phyloP scores from a whole-genome alignment of 352 stramenopile genomes.

The Thraustotheca clavata region DNA sequence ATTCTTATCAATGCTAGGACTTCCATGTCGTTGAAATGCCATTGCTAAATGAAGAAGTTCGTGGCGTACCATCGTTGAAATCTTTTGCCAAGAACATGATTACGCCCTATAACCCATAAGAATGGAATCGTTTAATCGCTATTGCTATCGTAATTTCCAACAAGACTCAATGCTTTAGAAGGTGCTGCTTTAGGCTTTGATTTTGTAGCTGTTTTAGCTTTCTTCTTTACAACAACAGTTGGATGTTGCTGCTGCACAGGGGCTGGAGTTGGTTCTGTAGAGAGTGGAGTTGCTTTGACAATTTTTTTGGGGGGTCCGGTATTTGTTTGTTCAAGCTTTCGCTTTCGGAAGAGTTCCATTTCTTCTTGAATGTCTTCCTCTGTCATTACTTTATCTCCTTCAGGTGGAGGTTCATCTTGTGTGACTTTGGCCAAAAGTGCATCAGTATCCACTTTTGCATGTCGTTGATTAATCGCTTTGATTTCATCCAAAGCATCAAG shows the following conservation, averaged over 20 bases:
- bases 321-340: slow-evolving; percentile 19
- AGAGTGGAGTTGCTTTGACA: slow-evolving; percentile 14
- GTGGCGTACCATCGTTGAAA: slow-evolving; percentile 90
- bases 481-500: slow-evolving; percentile 98
- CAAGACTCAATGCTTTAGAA: slow-evolving; percentile 30
- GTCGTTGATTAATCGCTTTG: slow-evolving; percentile 94
- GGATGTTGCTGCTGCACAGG: slow-evolving; percentile 27
- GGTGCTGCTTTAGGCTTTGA: slow-evolving; percentile 24
- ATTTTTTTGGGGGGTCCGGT: slow-evolving; percentile 19
- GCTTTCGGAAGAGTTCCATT: slow-evolving; percentile 26
- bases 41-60: slow-evolving; percentile 97
- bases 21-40: slow-evolving; percentile 99
- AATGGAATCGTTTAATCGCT: slow-evolving; percentile 34
- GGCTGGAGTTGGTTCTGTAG: slow-evolving; percentile 16
- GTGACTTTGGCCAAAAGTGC: slow-evolving; percentile 50
- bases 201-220: slow-evolving; percentile 29
- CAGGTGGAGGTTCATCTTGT: slow-evolving; percentile 26
- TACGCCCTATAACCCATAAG: slow-evolving; percentile 84
- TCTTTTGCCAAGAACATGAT: slow-evolving; percentile 93
- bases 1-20: slow-evolving; percentile 57
- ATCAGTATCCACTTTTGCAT: slow-evolving; percentile 87
- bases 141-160: slow-evolving; percentile 69
- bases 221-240: slow-evolving; percentile 29
- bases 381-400: slow-evolving; percentile 41
- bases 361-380: slow-evolving; percentile 45